Evolutionary conservation across 2,329 filamentous ascomycete species (phyloP).

Genomic region (Periglandula ipomoeae): DNA sequence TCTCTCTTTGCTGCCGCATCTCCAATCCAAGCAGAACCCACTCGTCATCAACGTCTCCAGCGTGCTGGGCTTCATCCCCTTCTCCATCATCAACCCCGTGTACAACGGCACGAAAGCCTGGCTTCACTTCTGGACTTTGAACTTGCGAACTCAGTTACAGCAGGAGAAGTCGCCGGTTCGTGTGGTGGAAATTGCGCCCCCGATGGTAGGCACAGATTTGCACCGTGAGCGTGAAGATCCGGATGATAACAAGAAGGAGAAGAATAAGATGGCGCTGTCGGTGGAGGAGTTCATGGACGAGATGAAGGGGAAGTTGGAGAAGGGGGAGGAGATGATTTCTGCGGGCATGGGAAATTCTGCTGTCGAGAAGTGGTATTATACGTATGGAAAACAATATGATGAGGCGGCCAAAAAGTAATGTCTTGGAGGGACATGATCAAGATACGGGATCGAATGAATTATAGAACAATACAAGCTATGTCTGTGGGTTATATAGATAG

Average conservation of each 20-base stretch:
- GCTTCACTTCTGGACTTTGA: constrained; percentile 48
- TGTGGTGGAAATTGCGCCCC: constrained; percentile 47
- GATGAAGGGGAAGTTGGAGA: constrained; percentile 33
- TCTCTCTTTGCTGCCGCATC: no score
- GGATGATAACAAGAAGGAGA: constrained; percentile 49
- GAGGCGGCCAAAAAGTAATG: neutral
- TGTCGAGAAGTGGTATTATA: constrained; percentile 34
- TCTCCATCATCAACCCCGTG: constrained; percentile 44
- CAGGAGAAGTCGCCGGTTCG: constrained; percentile 30
- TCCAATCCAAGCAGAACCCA: no score
- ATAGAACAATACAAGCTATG: no score
- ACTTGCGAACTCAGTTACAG: constrained; percentile 41
- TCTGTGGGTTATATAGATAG: no score
- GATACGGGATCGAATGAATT: no score
- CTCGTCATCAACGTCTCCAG: no score
- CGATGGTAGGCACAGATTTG: constrained; percentile 43
- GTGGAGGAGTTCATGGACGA: constrained; percentile 47
- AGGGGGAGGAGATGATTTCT: constrained; percentile 37
- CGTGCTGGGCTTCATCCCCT: constrained; percentile 42
- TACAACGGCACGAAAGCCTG: constrained; percentile 53
- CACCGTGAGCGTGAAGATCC: constrained; percentile 46
- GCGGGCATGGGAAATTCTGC: constrained; percentile 32
- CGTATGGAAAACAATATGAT: constrained; percentile 22
- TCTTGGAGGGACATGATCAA: no score
- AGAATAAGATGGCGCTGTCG: constrained; percentile 31